Percentiles rank a stretch among this genome's conserved stretches.
Conservation (phyloP, 306 rosid genomes). For the Arachis hypogaea region DNA sequence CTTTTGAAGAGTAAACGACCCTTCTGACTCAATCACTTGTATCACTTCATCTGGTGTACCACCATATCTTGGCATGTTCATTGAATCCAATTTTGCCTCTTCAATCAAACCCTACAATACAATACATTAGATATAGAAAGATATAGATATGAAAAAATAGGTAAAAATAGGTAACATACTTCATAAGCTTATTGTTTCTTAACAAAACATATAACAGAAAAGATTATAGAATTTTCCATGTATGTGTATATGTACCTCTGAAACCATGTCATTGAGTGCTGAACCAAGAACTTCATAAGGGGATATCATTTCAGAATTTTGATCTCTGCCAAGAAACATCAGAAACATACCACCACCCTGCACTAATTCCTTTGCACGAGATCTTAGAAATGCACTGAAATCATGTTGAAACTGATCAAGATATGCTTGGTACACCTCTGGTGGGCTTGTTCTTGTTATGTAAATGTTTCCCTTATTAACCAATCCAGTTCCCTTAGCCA, state of each 20-base stretch:
- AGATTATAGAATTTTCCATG: background rate
- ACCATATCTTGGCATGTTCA: conserved; percentile 48
- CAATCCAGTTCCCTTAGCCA: conserved; percentile 9
- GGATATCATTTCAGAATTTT: conserved; percentile 19
- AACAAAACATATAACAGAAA: background rate
- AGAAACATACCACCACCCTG: conserved; percentile 53
- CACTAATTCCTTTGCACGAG: conserved; percentile 54
- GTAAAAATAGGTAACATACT: background rate
- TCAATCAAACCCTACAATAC: conserved; percentile 34
- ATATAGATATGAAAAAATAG: too few species aligned
- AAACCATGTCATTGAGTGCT: conserved; percentile 55
- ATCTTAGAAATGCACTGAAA: conserved; percentile 44
- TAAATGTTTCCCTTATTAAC: conserved; percentile 42
- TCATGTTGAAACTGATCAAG: conserved; percentile 49
- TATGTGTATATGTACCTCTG: conserved; percentile 41
- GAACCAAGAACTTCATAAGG: conserved; percentile 42
- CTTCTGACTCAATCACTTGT: conserved; percentile 48
- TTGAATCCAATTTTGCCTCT: conserved; percentile 40
- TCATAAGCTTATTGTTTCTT: background rate
- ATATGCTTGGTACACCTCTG: conserved; percentile 40
- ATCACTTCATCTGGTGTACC: conserved; percentile 43
- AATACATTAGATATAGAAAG: background rate
- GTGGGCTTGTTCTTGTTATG: conserved; percentile 44
- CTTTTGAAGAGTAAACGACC: conserved; percentile 40
- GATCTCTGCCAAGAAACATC: conserved; percentile 43